Evolutionary conservation across 805 yeast genomes (phyloP).

Genomic region (Ogataea ganodermae): DNA sequence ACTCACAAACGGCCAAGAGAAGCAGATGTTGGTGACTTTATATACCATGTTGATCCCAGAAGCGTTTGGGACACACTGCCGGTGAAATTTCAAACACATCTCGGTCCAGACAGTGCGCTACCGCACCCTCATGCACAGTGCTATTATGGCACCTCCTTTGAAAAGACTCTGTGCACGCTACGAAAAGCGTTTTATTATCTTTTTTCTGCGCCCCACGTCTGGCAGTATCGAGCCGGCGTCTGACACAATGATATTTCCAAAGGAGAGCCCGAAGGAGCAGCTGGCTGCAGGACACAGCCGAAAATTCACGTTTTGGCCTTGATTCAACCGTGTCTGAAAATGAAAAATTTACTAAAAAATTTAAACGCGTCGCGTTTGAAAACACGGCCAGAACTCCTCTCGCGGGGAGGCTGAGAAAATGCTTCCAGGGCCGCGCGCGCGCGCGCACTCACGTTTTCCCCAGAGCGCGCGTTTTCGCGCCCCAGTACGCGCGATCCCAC

Average conservation of each 20-base stretch:
- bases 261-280: slow-evolving; percentile 11
- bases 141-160: slow-evolving; percentile 7
- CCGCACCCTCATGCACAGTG: slow-evolving; percentile 5
- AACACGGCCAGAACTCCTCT: slow-evolving; percentile 5
- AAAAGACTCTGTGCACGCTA: not conserved
- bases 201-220: slow-evolving; percentile 5
- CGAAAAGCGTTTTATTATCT: slow-evolving; percentile 6
- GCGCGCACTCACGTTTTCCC: no score
- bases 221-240: not conserved
- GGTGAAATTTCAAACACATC: slow-evolving; percentile 6
- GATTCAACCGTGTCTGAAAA: slow-evolving; percentile 11
- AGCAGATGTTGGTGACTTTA: not conserved
- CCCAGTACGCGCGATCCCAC: not conserved
- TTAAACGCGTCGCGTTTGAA: slow-evolving; percentile 5
- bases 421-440: not conserved
- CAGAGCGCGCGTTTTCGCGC: not conserved
- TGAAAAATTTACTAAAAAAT: not conserved
- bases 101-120: slow-evolving; percentile 1
- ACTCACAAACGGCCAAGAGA: not conserved
- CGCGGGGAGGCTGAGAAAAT: not conserved
- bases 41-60: slow-evolving; percentile 1
- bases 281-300: slow-evolving; percentile 6
- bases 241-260: slow-evolving; percentile 4
- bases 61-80: slow-evolving; percentile 1
- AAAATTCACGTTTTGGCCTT: slow-evolving; percentile 3